These are phyloP conservation scores for Nicotiana knightiana DNA, from an alignment of 257 asterid genomes.

Conservation along the genomic window DNA sequence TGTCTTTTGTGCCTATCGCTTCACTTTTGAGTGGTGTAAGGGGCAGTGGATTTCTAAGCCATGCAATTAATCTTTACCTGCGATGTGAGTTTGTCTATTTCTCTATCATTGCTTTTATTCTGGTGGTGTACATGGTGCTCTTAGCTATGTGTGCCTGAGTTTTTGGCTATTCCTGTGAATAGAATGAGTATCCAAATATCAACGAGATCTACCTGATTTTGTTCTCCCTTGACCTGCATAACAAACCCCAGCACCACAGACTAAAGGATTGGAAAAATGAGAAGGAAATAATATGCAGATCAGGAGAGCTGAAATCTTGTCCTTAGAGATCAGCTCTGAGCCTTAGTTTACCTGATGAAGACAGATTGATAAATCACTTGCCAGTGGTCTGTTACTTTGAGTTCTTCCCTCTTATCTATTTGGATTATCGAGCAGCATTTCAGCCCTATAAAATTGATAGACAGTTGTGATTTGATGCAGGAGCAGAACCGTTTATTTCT, in stretches of 20 bases:
- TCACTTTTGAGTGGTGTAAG: constrained; percentile 73
- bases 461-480: not conserved
- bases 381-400: not conserved
- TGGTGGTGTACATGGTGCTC: not conserved
- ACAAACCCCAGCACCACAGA: not conserved
- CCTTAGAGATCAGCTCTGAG: not conserved
- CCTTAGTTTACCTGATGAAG: constrained; percentile 4
- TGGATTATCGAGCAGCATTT: not conserved
- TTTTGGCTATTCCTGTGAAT: not conserved
- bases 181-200: not conserved
- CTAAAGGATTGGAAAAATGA: not conserved
- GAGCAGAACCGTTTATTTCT: not conserved
- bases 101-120: not conserved
- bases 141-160: not conserved
- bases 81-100: constrained; percentile 61
- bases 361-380: not conserved
- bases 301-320: not conserved
- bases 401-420: not conserved
- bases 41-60: constrained; percentile 89
- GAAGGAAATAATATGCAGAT: not conserved
- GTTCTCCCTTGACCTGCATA: not conserved
- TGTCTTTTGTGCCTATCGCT: constrained; percentile 88
- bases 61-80: constrained; percentile 79
- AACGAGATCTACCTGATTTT: not conserved
- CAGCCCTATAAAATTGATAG: not conserved